Conservation (phyloP, 768 basidiomycete genomes). For the Pluteus cervinus region DNA sequence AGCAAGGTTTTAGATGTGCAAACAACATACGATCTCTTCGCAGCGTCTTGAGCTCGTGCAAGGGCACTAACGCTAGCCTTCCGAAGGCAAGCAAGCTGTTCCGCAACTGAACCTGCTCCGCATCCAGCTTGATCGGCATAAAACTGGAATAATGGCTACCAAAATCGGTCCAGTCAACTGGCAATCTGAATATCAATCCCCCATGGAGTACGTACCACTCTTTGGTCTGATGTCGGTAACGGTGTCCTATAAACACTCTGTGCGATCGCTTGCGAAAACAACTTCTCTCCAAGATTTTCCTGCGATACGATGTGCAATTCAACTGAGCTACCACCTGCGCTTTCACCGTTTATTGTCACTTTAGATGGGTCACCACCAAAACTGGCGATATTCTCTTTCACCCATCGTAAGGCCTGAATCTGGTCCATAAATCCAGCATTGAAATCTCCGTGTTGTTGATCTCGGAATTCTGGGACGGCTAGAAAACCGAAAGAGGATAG, state of each 20-base stretch:
- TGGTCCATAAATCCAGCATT: conserved; percentile 25
- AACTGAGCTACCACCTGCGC: conserved; percentile 39
- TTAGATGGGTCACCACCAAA: conserved; percentile 52
- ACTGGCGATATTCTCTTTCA: conserved; percentile 43
- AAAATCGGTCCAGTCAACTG: no score
- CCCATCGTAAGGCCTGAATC: conserved; percentile 35
- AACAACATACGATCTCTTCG: no score
- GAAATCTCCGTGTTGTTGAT: conserved; percentile 35
- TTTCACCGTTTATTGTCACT: conserved; percentile 51
- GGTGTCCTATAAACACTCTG: conserved; percentile 56
- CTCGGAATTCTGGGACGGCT: conserved; percentile 38
- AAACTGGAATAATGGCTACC: conserved; percentile 46
- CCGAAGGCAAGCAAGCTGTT: conserved; percentile 41
- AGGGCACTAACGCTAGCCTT: conserved; percentile 44
- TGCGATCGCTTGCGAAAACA: conserved; percentile 53
- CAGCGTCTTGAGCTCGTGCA: conserved; percentile 49
- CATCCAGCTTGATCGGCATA: conserved; percentile 48
- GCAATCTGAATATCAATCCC: neutral
- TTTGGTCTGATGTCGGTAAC: conserved; percentile 44
- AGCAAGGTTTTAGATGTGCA: no score
- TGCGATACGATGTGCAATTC: conserved; percentile 48
- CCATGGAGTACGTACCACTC: conserved; percentile 46
- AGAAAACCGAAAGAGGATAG: conserved; percentile 62
- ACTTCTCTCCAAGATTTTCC: conserved; percentile 24
- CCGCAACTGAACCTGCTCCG: conserved; percentile 24